Evolutionary conservation across 257 asterid genomes (phyloP).

Genomic region (Capsicum baccatum): DNA sequence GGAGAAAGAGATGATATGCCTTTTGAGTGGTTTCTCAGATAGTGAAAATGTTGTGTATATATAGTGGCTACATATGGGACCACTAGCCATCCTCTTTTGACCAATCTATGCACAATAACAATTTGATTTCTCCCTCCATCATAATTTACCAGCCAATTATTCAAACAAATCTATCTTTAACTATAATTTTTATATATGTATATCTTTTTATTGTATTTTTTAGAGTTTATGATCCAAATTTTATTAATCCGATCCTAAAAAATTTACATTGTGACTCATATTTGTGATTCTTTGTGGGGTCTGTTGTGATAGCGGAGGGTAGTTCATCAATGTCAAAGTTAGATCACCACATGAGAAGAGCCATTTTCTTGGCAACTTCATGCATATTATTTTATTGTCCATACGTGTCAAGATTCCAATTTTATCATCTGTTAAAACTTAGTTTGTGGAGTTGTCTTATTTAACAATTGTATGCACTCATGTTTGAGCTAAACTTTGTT

Average conservation of each 20-base stretch:
- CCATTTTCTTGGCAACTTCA: background rate
- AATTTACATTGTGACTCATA: too few relatives aligned
- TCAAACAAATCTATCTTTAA: too few relatives aligned
- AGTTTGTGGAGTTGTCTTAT: background rate
- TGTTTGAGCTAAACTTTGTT: too few relatives aligned
- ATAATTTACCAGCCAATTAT: too few relatives aligned
- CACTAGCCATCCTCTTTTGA: background rate
- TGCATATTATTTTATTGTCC: background rate
- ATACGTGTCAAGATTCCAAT: background rate
- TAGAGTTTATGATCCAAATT: too few relatives aligned
- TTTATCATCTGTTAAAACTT: background rate
- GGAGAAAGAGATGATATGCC: background rate
- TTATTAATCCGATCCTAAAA: too few relatives aligned
- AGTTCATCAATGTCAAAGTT: background rate
- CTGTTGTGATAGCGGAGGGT: too few relatives aligned
- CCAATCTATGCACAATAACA: background rate
- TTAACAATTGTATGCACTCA: background rate
- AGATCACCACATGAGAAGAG: background rate
- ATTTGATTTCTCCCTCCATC: too few relatives aligned
- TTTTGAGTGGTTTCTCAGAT: background rate
- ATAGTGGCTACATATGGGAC: background rate
- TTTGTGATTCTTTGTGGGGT: too few relatives aligned
- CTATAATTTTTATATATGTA: too few relatives aligned
- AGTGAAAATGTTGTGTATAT: background rate
- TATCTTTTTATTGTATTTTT: too few relatives aligned